These are phyloP conservation scores for Epichloe hybrida DNA, from an alignment of 2,329 filamentous ascomycete species.

Conservation along the genomic window DNA sequence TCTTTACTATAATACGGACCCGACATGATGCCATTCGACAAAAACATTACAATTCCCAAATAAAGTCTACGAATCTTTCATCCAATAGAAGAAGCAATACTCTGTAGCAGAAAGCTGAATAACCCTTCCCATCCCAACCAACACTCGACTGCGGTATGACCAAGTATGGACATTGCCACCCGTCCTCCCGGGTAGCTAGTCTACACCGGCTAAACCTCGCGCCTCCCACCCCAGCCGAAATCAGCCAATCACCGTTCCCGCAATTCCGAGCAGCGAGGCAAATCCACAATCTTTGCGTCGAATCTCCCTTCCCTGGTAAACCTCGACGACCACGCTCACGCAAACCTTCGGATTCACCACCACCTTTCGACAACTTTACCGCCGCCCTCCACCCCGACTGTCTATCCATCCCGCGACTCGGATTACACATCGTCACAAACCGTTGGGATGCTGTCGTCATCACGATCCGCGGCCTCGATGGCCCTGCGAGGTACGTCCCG, in stretches of 20 bases:
- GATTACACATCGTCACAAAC: not conserved
- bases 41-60: too few species aligned
- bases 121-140: not conserved
- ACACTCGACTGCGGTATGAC: not conserved
- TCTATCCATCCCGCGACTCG: not conserved
- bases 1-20: too few species aligned
- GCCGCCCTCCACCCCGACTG: not conserved
- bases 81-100: too few species aligned
- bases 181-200: not conserved
- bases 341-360: not conserved
- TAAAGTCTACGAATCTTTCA: too few species aligned
- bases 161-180: not conserved
- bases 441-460: slow-evolving; percentile 31
- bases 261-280: slow-evolving; percentile 19
- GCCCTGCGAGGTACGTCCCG: slow-evolving; percentile 33
- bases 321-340: slow-evolving; percentile 11
- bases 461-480: slow-evolving; percentile 38
- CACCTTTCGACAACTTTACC: not conserved
- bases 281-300: slow-evolving; percentile 10
- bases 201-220: slow-evolving; percentile 18
- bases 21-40: too few species aligned
- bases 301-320: slow-evolving; percentile 1
- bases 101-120: too few species aligned
- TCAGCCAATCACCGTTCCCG: slow-evolving; percentile 17
- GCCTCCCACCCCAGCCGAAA: not conserved